Base-by-base conservation (phyloP, 208 protist species). In the Angomonas deanei region DNA sequence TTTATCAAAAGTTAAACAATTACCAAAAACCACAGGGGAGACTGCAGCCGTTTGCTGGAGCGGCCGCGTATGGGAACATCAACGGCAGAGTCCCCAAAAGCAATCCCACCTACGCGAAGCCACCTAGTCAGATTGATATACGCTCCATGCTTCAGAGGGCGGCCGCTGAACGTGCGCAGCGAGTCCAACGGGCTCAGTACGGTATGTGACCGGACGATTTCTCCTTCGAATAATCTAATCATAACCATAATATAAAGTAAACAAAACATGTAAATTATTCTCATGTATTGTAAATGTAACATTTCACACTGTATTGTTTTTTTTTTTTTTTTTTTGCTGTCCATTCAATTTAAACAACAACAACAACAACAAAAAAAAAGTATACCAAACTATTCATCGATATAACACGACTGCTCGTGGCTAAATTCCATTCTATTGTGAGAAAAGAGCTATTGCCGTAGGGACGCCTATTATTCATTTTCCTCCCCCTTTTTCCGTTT, bases 81-180 rank as follows among this genome's bases (percentile, higher is more conserved):
- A 50, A n/a, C 42, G 19, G 19, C 19, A 5, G 17, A 8, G 42
- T 26, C 17, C 23, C 23, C 23, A 50, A 19, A 19, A 26, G 17
- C 3, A 54, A 30, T 23, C 26, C 21, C 13, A 28, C 32, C 19
- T 65, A 64, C 24, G 58, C 27, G 27, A 52, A 30, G 31, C 53
- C 53, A 10, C 24, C 53, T 11, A 10, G 36, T 4, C 55, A 59
- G 24, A 69, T 71, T 11, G 87, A 93, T 62, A 93, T 93, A 38
- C 87, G 84, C 50, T 70, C 79, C 15, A 79, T 93, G 81, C 74
- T 93, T 19, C 87, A 93, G 63, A 71, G 80, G 5, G 87, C 87
- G 2, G 80, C 83, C 0, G 57, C 80, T 42, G 87, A 93, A 19
- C 73, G 87, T 2, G 87, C 81, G 13, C 78, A 84, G 27, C 80